These are phyloP conservation scores for Ganoderma sp. DNA, from an alignment of 1,284 basidiomycete genomes.

Conservation along the genomic window DNA sequence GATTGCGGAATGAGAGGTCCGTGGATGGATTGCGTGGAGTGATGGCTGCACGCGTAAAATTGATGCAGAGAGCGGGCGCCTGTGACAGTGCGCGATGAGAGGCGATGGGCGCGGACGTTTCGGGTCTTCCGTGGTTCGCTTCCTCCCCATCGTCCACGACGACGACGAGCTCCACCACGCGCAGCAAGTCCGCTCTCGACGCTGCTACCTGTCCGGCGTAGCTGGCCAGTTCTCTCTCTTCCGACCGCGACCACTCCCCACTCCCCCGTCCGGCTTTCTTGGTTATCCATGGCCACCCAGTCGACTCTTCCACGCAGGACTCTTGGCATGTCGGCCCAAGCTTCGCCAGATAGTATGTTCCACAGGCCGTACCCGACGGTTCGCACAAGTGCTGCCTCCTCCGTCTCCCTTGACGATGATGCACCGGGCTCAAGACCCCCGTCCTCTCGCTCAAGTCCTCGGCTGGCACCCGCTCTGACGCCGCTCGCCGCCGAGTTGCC, in stretches of 20 bases:
- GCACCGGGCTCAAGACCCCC: conserved; percentile 34
- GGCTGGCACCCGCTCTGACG: conserved; percentile 46
- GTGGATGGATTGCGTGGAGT: background rate
- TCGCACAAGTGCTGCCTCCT: conserved; percentile 43
- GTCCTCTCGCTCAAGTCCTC: conserved; percentile 40
- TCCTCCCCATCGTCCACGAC: conserved; percentile 31
- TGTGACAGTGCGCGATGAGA: conserved; percentile 18
- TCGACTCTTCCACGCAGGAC: conserved; percentile 37
- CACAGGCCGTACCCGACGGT: conserved; percentile 49
- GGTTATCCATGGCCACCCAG: conserved; percentile 27
- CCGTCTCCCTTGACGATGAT: conserved; percentile 40
- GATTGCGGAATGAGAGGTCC: background rate
- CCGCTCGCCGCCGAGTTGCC: conserved; percentile 38
- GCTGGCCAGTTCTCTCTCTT: conserved; percentile 18
- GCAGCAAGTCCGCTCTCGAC: conserved; percentile 23
- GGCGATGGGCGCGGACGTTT: conserved; percentile 23
- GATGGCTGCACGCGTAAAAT: conserved; percentile 2
- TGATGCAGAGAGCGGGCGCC: conserved; percentile 14
- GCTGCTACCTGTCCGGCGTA: conserved; percentile 27
- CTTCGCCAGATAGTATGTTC: conserved; percentile 46
- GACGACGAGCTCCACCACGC: conserved; percentile 25
- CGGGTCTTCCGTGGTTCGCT: conserved; percentile 26
- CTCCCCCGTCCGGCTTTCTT: conserved; percentile 2
- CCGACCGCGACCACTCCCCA: background rate
- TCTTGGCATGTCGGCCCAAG: conserved; percentile 39